phyloP scores from a whole-genome alignment of 148 eudicot genomes.

The Silene uniflora region DNA sequence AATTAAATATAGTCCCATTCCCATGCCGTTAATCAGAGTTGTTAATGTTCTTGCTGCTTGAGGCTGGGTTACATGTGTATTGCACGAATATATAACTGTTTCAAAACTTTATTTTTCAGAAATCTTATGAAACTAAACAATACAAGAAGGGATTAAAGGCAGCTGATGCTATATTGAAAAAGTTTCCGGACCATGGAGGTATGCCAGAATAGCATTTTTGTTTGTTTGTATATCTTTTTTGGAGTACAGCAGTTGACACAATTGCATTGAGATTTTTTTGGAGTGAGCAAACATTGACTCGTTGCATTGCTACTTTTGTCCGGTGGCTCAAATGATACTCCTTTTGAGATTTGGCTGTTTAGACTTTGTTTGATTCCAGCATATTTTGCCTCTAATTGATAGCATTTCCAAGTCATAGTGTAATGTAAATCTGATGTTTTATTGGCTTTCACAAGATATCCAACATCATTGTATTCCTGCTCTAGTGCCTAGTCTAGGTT shows the following conservation, averaged over 20 bases:
- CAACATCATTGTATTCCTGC: neutral
- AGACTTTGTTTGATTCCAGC: neutral
- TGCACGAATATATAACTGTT: neutral
- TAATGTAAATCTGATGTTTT: conserved; percentile 1
- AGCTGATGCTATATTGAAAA: conserved; percentile 88
- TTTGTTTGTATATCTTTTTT: neutral
- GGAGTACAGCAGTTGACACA: neutral
- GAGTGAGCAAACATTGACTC: neutral
- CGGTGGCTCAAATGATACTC: neutral
- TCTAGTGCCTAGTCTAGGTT: neutral
- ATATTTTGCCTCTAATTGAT: neutral
- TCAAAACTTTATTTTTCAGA: conserved; percentile 37
- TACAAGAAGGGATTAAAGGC: conserved; percentile 98
- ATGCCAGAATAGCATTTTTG: conserved; percentile 22
- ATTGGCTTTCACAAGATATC: neutral
- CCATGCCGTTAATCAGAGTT: neutral
- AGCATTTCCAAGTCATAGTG: neutral
- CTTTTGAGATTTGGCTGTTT: neutral
- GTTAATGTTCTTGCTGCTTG: neutral
- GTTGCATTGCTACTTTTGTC: neutral
- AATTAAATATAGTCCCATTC: neutral
- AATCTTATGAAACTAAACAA: conserved; percentile 95
- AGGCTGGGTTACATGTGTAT: neutral
- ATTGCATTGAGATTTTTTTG: neutral
- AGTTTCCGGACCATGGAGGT: conserved; percentile 99